Conservation (phyloP, 805 yeast genomes). For the Kodamaea neixiangensis region DNA sequence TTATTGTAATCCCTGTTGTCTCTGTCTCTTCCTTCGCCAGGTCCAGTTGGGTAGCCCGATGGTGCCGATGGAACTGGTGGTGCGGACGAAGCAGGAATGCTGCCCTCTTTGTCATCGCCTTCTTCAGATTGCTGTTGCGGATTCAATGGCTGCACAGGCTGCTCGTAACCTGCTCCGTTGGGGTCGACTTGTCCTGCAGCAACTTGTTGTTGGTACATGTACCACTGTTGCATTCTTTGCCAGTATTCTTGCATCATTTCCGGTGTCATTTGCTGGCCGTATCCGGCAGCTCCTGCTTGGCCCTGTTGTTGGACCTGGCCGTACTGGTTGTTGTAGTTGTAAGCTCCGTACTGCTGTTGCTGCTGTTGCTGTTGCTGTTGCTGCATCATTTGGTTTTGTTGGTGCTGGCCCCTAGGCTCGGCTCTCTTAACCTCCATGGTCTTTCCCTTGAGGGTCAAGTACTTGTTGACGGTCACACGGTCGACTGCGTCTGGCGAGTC, state of each 20-base stretch:
- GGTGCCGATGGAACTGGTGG: not conserved
- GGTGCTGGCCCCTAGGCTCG: slow-evolving; percentile 75
- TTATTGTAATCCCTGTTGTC: slow-evolving; percentile 21
- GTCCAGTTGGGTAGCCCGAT: slow-evolving; percentile 30
- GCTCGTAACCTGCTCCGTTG: slow-evolving; percentile 19
- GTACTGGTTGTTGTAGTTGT: slow-evolving; percentile 30
- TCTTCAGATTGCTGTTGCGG: slow-evolving; percentile 39
- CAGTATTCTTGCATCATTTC: slow-evolving; percentile 67
- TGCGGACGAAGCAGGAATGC: slow-evolving; percentile 1
- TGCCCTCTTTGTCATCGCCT: slow-evolving; percentile 12
- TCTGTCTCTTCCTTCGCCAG: slow-evolving; percentile 17
- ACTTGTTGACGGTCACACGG: slow-evolving; percentile 77
- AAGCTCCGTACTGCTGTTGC: slow-evolving; percentile 32
- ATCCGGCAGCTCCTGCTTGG: slow-evolving; percentile 9
- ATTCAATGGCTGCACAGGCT: slow-evolving; percentile 41
- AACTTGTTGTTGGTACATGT: slow-evolving; percentile 55
- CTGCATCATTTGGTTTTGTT: slow-evolving; percentile 31
- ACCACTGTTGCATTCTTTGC: slow-evolving; percentile 67
- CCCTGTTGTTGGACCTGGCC: slow-evolving; percentile 23
- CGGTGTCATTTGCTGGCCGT: slow-evolving; percentile 38
- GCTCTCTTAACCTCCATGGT: slow-evolving; percentile 83
- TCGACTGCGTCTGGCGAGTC: slow-evolving; percentile 95
- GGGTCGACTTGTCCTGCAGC: slow-evolving; percentile 20
- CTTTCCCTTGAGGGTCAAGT: slow-evolving; percentile 81
- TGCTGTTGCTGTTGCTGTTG: slow-evolving; percentile 24